Evolutionary conservation across 2,329 filamentous ascomycete species (phyloP).

Genomic region (Pseudogymnoascus sp.): DNA sequence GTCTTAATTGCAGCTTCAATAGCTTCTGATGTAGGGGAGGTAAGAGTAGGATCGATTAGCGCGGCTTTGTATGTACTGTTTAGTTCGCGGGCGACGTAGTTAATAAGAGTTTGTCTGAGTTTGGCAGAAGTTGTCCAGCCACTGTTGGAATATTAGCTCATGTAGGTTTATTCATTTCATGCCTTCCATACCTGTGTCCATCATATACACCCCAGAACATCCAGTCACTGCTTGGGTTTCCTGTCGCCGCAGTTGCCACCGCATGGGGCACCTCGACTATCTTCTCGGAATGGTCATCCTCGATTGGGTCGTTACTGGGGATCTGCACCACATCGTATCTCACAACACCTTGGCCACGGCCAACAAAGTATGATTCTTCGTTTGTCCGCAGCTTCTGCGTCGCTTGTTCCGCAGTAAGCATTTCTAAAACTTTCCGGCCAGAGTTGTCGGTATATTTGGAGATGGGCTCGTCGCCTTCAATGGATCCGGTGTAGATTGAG

Average conservation of each 20-base stretch:
- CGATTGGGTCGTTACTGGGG: slow-evolving; percentile 93
- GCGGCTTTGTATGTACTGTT: slow-evolving; percentile 84
- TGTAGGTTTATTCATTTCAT: slow-evolving; percentile 4
- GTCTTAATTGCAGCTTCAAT: slow-evolving; percentile 89
- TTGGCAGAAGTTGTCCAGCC: slow-evolving; percentile 98
- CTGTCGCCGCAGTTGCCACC: slow-evolving; percentile 34
- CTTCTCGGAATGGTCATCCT: slow-evolving; percentile 97
- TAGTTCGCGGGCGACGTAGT: slow-evolving; percentile 83
- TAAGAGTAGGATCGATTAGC: slow-evolving; percentile 43
- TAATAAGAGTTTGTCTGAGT: slow-evolving; percentile 83
- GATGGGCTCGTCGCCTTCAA: slow-evolving; percentile 77
- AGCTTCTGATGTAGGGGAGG: slow-evolving; percentile 63
- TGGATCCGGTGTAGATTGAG: slow-evolving; percentile 78
- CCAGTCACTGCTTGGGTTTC: slow-evolving; percentile 67
- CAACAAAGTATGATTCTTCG: slow-evolving; percentile 86
- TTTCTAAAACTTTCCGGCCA: slow-evolving; percentile 81
- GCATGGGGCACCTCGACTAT: slow-evolving; percentile 78
- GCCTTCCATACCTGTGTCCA: slow-evolving; percentile 68
- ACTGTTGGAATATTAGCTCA: slow-evolving; percentile 37
- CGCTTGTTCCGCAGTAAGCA: slow-evolving; percentile 91
- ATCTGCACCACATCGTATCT: slow-evolving; percentile 93
- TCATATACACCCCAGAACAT: slow-evolving; percentile 99
- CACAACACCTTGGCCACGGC: slow-evolving; percentile 81
- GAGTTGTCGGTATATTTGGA: slow-evolving; percentile 81
- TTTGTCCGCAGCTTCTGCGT: slow-evolving; percentile 80